phyloP scores from a whole-genome alignment of 1,284 basidiomycete genomes.

The Apiotrichum domesticum region DNA sequence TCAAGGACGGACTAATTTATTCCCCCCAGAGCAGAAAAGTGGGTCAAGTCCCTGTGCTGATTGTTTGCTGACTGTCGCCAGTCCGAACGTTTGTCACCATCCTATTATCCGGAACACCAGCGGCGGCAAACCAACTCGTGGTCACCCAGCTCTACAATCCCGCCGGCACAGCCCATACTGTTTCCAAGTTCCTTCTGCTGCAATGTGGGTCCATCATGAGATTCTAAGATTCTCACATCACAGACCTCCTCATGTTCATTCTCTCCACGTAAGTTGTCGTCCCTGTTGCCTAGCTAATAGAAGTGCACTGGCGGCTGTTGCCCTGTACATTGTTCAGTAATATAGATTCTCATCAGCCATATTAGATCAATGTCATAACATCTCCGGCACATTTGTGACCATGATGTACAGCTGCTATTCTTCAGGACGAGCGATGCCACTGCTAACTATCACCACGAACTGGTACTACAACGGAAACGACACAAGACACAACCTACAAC shows the following conservation, averaged over 20 bases:
- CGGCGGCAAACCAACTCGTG: conserved; percentile 43
- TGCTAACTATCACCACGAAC: not conserved
- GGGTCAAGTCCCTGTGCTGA: conserved; percentile 16
- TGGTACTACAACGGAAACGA: not conserved
- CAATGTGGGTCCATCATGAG: conserved; percentile 33
- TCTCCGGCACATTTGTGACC: no score
- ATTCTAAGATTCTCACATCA: not conserved
- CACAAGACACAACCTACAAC: not conserved
- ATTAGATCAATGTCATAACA: no score
- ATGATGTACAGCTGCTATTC: no score
- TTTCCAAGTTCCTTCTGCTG: conserved; percentile 40
- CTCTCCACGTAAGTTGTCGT: conserved; percentile 33
- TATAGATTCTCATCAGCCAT: no score
- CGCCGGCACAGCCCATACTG: conserved; percentile 40
- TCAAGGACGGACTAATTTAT: conserved; percentile 31
- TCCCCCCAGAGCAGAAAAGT: conserved; percentile 40
- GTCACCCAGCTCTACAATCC: conserved; percentile 47
- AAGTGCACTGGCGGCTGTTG: conserved; percentile 32
- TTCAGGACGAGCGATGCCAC: no score
- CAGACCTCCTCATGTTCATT: conserved; percentile 38
- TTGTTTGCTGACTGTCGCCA: conserved; percentile 10
- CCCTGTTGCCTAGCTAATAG: no score
- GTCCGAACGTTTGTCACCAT: conserved; percentile 45
- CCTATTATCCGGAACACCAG: conserved; percentile 43
- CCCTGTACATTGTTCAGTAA: conserved; percentile 23